Evolutionary conservation across 192 early-diverging fungal species (phyloP).

Genomic region (Podila epicladia): DNA sequence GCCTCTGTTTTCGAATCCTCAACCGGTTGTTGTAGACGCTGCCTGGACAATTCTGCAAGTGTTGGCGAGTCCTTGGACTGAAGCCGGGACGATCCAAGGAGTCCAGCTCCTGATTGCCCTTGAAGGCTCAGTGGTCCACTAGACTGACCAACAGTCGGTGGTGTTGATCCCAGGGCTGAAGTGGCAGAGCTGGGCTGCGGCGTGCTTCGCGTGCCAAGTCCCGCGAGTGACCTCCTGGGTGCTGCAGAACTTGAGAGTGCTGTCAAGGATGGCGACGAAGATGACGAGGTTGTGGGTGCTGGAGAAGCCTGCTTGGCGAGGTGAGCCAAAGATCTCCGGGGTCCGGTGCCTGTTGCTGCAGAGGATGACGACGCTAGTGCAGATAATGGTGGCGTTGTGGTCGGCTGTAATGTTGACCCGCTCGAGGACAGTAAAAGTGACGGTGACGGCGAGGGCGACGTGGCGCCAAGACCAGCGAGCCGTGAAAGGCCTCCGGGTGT

Average conservation of each 20-base stretch:
- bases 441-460: too few relatives aligned
- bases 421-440: too few relatives aligned
- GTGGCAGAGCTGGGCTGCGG: not conserved
- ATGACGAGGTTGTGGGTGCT: not conserved
- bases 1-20: too few relatives aligned
- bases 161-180: not conserved
- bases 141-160: not conserved
- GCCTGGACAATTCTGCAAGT: not conserved
- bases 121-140: not conserved
- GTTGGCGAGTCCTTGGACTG: not conserved
- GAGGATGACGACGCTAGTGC: not conserved
- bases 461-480: not conserved
- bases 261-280: slow-evolving; percentile 10
- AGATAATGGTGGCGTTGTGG: not conserved
- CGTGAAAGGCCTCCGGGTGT: not conserved
- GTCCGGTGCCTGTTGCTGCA: not conserved
- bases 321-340: not conserved
- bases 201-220: slow-evolving; percentile 1
- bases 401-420: not conserved
- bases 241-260: not conserved
- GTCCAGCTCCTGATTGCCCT: not conserved
- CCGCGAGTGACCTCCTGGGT: slow-evolving; percentile 6
- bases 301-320: slow-evolving; percentile 1
- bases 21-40: not conserved
- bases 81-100: not conserved